Conservation (phyloP, 202 grass and related monocot species). For the Schoenoplectus tabernaemontani region DNA sequence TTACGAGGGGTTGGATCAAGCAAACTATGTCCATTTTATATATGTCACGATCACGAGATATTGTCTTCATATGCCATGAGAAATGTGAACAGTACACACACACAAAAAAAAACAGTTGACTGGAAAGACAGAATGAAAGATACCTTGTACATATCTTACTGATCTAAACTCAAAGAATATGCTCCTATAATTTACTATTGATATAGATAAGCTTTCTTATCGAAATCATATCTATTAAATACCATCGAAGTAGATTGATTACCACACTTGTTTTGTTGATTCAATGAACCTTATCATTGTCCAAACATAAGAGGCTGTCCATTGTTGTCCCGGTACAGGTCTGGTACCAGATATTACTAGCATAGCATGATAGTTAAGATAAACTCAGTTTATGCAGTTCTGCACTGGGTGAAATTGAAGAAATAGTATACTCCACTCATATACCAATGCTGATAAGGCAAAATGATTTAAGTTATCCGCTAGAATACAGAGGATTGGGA, state of each 20-base stretch:
- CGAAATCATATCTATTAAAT: constrained; percentile 14
- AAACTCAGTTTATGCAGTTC: background rate
- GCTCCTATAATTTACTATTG: background rate
- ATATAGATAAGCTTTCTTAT: constrained; percentile 8
- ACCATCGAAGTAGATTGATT: background rate
- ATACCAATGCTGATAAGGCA: background rate
- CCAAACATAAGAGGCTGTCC: background rate
- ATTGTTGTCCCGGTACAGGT: background rate
- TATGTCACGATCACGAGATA: background rate
- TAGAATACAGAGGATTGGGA: background rate
- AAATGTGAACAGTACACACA: background rate
- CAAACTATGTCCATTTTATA: background rate
- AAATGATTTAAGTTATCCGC: background rate
- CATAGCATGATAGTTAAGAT: background rate
- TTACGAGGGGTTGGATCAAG: background rate
- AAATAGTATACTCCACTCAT: background rate
- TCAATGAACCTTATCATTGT: background rate
- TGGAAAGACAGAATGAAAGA: background rate
- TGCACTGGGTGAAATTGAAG: background rate
- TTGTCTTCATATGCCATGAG: background rate
- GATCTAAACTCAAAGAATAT: constrained; percentile 13
- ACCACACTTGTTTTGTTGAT: background rate
- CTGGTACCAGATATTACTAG: background rate
- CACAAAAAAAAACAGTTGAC: background rate
- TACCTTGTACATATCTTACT: constrained; percentile 11